Evolutionary conservation across 2,329 filamentous ascomycete genomes (phyloP).

Genomic region (Arthroderma sp.): DNA sequence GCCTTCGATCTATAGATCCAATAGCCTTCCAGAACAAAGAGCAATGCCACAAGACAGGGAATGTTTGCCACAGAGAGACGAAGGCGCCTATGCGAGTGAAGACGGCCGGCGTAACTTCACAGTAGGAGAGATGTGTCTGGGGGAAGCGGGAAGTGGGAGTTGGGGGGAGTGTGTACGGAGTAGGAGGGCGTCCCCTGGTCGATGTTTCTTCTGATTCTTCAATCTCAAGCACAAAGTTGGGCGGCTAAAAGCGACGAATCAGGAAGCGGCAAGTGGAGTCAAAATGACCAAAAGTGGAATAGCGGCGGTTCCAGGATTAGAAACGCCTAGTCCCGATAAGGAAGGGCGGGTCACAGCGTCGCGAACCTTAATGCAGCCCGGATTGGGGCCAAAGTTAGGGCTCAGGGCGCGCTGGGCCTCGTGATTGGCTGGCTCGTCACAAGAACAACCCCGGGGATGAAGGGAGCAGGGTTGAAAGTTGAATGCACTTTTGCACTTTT

Average conservation of each 20-base stretch:
- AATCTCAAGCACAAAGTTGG: constrained; percentile 7
- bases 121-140: background rate
- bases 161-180: background rate
- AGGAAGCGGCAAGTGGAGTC: background rate
- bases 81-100: background rate
- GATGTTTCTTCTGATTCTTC: background rate
- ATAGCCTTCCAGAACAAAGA: background rate
- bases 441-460: background rate
- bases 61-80: background rate
- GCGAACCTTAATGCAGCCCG: constrained; percentile 7
- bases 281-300: background rate
- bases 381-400: constrained; percentile 11
- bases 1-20: constrained; percentile 1
- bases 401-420: background rate
- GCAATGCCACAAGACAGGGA: background rate
- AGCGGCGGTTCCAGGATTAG: constrained; percentile 12
- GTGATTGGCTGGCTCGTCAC: constrained; percentile 8
- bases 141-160: background rate
- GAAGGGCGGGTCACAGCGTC: constrained; percentile 8
- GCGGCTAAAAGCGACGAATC: constrained; percentile 12
- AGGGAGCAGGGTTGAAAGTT: background rate
- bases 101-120: constrained; percentile 3
- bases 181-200: too few relatives aligned
- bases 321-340: constrained; percentile 11
- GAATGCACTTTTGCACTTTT: background rate